Evolutionary conservation across 306 rosid genomes (phyloP), one percentile per base, ranked within the genome.

Genomic region (Luffa acutangula): DNA sequence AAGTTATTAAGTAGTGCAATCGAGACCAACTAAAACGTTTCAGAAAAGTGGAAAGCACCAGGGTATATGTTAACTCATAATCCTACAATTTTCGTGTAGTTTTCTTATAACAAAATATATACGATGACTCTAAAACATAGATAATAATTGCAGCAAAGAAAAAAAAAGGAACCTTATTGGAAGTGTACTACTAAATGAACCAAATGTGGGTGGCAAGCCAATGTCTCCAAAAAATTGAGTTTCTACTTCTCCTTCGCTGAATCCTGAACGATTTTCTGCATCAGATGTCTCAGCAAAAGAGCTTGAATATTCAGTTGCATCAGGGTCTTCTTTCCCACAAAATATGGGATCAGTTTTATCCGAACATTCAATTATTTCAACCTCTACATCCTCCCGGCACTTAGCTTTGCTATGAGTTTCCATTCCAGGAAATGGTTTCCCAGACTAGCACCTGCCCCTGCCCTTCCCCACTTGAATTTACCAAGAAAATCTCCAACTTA

Each of bases 271-370:
- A 76, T 82, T 85, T 60, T 89, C 92, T 17, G 78, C 79, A 66
- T 87, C 92, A 67, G 94, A 90, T 1, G 97, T 88, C 80, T 85
- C 87, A 0, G 87, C 97, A 81, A 94, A 94, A 5, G 97, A 94
- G 81, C 95, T 92, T 64, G 98, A 94, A 83, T 89, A 85, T 79
- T 94, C 97, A 62, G 97, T 94, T 66, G 93, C 98, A 81, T 92
- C 93, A 37, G 92, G 93, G 67, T 92, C 98, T 60, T 88, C 93
- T 34, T 74, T 82, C 78, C 88, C 90, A 72, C 73, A 74, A 25
- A 84, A 75, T 41, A 85, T 82, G 15, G 75, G 45, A 39, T 84
- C 86, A 58, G 79, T 87, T 86, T 86, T 86, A 80, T 84, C 89
- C 57, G 85, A 85, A 84, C 88, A 83, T 70, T 84, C 90, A 52